Evolutionary conservation across 192 early-diverging fungal species (phyloP).

Genomic region (Phlyctochytrium arcticum): DNA sequence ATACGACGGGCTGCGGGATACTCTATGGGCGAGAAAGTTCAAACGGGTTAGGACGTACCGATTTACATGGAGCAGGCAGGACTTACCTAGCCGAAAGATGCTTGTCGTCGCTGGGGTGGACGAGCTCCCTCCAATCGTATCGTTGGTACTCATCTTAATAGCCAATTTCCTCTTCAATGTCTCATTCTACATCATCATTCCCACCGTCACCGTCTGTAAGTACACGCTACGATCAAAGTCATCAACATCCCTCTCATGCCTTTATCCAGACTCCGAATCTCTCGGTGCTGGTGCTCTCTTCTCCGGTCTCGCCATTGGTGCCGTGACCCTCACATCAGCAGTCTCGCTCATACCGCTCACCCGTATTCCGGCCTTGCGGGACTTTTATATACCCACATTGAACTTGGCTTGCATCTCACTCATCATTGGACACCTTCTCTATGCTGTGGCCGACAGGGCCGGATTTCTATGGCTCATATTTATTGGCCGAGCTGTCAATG

Average conservation of each 20-base stretch:
- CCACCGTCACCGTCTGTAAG: background rate
- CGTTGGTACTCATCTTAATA: background rate
- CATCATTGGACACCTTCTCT: background rate
- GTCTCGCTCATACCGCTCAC: background rate
- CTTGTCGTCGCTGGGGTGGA: too few relatives aligned
- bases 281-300: background rate
- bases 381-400: background rate
- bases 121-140: background rate
- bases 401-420: background rate
- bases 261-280: background rate
- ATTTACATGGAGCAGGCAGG: too few relatives aligned
- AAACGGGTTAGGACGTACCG: too few relatives aligned
- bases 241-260: too few relatives aligned
- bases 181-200: background rate
- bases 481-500: background rate
- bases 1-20: too few relatives aligned
- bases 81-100: too few relatives aligned
- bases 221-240: background rate
- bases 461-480: background rate
- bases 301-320: background rate
- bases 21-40: too few relatives aligned
- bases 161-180: background rate
- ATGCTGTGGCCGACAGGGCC: background rate
- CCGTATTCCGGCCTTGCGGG: background rate
- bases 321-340: background rate